A percentile compares a stretch with the other conserved stretches of the same genome.
These are phyloP conservation scores for Naganishia kalamii DNA, from an alignment of 768 basidiomycete species.

Conservation along the genomic window DNA sequence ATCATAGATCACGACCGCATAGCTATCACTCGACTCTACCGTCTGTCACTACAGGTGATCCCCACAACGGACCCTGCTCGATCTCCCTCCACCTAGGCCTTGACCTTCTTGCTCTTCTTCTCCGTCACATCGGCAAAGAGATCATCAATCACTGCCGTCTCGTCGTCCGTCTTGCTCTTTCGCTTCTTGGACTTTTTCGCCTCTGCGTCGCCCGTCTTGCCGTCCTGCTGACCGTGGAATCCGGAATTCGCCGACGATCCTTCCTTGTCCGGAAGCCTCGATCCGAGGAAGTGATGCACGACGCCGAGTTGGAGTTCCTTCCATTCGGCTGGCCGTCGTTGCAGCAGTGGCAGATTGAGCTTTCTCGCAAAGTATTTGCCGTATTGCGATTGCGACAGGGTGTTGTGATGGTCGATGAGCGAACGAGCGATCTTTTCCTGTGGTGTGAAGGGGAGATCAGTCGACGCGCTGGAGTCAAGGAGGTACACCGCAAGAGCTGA, in stretches of 20 bases:
- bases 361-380: conserved; percentile 80
- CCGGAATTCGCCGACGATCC: background rate
- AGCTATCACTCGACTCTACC: conserved; percentile 3
- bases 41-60: background rate
- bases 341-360: conserved; percentile 69
- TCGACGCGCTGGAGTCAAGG: background rate
- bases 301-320: conserved; percentile 58
- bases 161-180: conserved; percentile 49
- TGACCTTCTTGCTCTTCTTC: conserved; percentile 29
- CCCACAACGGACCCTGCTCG: too few relatives aligned
- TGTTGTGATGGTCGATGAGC: conserved; percentile 63
- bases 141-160: conserved; percentile 64
- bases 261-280: conserved; percentile 2
- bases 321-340: conserved; percentile 79
- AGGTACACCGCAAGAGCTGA: conserved; percentile 41
- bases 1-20: background rate
- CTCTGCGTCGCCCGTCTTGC: conserved; percentile 51
- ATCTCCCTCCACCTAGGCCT: background rate
- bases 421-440: conserved; percentile 89
- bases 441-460: background rate
- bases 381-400: conserved; percentile 68
- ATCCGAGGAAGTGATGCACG: conserved; percentile 36
- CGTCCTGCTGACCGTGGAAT: conserved; percentile 26
- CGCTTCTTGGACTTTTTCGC: conserved; percentile 45
- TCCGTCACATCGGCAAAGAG: conserved; percentile 54